Percentiles rank a stretch among this genome's conserved stretches.
Evolutionary conservation across 371 early-diverging fungal genomes (phyloP).

Genomic region (Mucor plumbeus): DNA sequence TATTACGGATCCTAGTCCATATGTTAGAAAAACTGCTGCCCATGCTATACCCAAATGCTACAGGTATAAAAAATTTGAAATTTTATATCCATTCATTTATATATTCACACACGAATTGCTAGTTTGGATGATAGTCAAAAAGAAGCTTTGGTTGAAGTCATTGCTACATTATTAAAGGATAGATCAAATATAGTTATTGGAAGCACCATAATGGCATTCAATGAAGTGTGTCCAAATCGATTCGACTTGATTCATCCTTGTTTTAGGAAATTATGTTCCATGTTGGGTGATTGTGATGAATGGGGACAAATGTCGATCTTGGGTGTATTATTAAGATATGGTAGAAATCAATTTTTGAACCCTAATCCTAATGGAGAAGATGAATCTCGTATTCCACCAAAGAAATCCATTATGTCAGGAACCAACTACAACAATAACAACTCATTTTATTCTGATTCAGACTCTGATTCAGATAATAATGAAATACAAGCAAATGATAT

Average conservation of each 20-base stretch:
- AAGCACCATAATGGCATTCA: conserved; percentile 85
- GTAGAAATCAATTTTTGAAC: conserved; percentile 69
- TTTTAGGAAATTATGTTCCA: conserved; percentile 84
- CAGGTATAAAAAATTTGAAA: conserved; percentile 51
- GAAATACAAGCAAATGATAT: conserved; percentile 36
- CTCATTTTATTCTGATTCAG: conserved; percentile 48
- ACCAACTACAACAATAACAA: conserved; percentile 16
- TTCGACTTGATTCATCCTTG: conserved; percentile 88
- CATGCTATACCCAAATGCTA: conserved; percentile 89
- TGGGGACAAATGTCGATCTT: conserved; percentile 94
- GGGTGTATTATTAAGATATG: conserved; percentile 80
- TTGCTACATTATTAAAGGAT: conserved; percentile 81
- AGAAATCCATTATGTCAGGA: conserved; percentile 5
- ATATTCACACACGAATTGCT: no score
- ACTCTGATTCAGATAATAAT: conserved; percentile 46
- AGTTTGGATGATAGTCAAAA: conserved; percentile 83
- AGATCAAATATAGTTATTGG: conserved; percentile 88
- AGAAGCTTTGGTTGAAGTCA: conserved; percentile 77
- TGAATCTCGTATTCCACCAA: conserved; percentile 37
- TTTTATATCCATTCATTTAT: no score
- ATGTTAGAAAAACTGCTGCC: conserved; percentile 93
- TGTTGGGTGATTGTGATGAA: conserved; percentile 90
- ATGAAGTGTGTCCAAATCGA: conserved; percentile 83
- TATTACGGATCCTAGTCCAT: conserved; percentile 85
- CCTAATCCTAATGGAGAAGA: conserved; percentile 60